These are phyloP conservation scores for Dactylonectria macrodidyma DNA, from an alignment of 2,329 filamentous ascomycete species.

Conservation along the genomic window DNA sequence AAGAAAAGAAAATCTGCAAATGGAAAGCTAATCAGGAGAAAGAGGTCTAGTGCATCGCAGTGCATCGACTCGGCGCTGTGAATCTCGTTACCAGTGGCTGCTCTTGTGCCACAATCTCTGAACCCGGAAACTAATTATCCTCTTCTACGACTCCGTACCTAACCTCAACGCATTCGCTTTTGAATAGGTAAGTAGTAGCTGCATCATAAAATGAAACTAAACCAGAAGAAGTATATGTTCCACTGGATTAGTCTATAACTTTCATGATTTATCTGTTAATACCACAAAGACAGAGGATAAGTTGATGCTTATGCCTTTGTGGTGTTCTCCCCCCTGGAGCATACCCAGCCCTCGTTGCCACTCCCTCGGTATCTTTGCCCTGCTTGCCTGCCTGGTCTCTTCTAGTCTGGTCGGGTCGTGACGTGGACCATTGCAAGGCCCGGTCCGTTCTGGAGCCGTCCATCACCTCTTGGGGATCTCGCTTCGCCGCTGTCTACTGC, in stretches of 20 bases:
- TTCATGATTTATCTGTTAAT: no score
- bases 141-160: no score
- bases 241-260: no score
- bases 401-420: slow-evolving; percentile 23
- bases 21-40: not conserved
- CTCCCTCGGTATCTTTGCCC: not conserved
- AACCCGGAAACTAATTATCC: not conserved
- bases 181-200: no score
- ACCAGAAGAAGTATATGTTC: no score
- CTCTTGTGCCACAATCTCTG: not conserved
- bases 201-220: no score
- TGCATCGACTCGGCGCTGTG: not conserved
- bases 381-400: slow-evolving; percentile 6
- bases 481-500: not conserved
- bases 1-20: not conserved
- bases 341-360: not conserved
- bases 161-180: no score
- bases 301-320: no score
- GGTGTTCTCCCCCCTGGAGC: not conserved
- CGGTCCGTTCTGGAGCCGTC: slow-evolving; percentile 46
- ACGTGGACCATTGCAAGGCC: slow-evolving; percentile 46
- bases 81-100: not conserved
- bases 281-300: no score
- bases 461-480: slow-evolving; percentile 19
- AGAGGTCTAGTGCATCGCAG: not conserved